Evolutionary conservation across 2,329 filamentous ascomycete genomes (phyloP), one percentile per base, ranked within the genome.

Genomic region (Trichoderma gracile): DNA sequence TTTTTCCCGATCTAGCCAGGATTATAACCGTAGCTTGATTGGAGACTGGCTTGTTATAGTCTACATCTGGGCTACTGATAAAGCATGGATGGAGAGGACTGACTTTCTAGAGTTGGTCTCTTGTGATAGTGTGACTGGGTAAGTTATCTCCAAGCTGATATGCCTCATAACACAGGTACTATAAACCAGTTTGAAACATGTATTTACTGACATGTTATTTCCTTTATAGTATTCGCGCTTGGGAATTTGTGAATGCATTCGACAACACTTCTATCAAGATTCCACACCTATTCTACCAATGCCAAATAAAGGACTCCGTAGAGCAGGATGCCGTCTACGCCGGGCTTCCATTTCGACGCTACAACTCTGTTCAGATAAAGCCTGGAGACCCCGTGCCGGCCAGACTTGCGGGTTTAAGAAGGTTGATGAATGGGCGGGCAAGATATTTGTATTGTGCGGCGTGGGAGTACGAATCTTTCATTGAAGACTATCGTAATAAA

Each of bases 371-470:
- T 50, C 33, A 42, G 21, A 42, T 60, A 19, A 42, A 60, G 56
- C 46, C 15, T 50, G 45, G 33, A 60, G 56, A 60, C 33, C 56
- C 46, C 27, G 56, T 60, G 30, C 56, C 45, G 56, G 56, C 56
- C 46, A 60, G 56, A 43, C 45, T 60, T 9, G 45, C 33, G 10
- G 56, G 56, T 6, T 8, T 60, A 19, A 60, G 56, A 50, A 27
- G 56, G 2, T 60, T 60, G 21, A 50, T 60, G 56, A 42, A 30
- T 12, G 45, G 33, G 33, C 56, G 56, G 33, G 45, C 45, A 60
- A 60, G 45, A 43, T 33, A 50, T 60, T 30, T 60, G 56, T 60
- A 60, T 60, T 60, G 21, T 50, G 56, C 56, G 33, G 4, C 56
- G 27, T 60, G 49, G 42, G 56, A 60, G 56, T 60, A 60, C 17